phyloP scores from a whole-genome alignment of 2,329 filamentous ascomycete species.

The Didymella arachidicola region DNA sequence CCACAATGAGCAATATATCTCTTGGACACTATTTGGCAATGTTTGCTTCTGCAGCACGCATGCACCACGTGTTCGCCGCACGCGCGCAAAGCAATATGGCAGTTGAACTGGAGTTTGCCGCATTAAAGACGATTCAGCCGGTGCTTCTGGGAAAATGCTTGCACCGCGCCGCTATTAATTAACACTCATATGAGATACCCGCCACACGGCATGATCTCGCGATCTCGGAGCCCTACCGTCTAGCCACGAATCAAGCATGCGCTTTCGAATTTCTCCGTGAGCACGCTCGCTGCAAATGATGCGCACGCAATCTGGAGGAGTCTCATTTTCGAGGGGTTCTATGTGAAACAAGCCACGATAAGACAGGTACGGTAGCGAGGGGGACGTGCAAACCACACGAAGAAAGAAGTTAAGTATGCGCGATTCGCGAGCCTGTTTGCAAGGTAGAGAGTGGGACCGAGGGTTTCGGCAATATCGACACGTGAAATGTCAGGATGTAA shows the following conservation, averaged over 20 bases:
- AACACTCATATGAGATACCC: conserved; percentile 15
- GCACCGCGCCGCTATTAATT: conserved; percentile 12
- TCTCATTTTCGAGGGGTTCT: conserved; percentile 9
- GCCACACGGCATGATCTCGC: conserved; percentile 13
- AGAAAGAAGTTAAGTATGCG: conserved; percentile 12
- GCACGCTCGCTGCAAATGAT: neutral
- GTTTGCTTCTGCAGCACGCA: neutral
- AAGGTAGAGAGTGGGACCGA: conserved; percentile 10
- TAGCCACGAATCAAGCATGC: conserved; percentile 11
- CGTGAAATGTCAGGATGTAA: neutral
- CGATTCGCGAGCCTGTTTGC: neutral
- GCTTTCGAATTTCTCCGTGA: conserved; percentile 4
- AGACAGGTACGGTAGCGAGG: conserved; percentile 16
- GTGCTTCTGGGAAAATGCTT: neutral
- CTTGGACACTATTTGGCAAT: neutral
- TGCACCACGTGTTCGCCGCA: neutral
- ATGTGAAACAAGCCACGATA: conserved; percentile 19
- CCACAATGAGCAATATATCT: neutral
- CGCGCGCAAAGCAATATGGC: conserved; percentile 4
- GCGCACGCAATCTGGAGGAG: conserved; percentile 1
- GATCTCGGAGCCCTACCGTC: conserved; percentile 8
- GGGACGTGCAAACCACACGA: conserved; percentile 14
- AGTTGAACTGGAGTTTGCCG: neutral
- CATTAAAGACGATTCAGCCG: neutral
- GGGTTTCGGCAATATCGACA: neutral